Evolutionary conservation across 257 asterid genomes (phyloP), one percentile per base, ranked within the genome.

Genomic region (Voacanga thouarsii): DNA sequence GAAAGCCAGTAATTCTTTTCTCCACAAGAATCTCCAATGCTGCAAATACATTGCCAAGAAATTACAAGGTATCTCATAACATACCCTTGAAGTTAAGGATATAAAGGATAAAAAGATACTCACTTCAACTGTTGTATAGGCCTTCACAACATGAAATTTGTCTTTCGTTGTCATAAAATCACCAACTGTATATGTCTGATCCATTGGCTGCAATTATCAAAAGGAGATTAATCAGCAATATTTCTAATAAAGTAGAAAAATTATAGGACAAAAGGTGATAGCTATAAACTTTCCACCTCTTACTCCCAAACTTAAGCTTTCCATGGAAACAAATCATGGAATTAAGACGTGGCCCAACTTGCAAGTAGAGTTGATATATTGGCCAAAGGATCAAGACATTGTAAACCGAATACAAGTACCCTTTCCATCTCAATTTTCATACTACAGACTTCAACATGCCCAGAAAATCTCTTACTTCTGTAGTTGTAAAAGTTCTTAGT

Each of bases 1-100:
- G 99, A 82, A 92, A 92, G 44, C 97, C 99, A 44, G 99, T 91
- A 68, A 92, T 83, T 87, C 97, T 85, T 82, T 92, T 92, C 79
- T 90, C 92, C 71, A 91, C 96, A 80, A 92, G 96, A 80, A 80
- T 79, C 82, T 92, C 92, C 80, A 94, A 80, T 44, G 99, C 99
- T 94, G 90, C 77, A 76, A 72, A 82, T 51, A 67, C 57, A 82
- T 64, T 75, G 37, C 47, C 30, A 57, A 80, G 76, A 33, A 71
- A 69, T 61, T n/a, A 57, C 67, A 51, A 60, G 65, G 69, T 65
- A 65, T 64, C 39, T 61, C 50, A 68, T 79, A 72, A 15, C 68
- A 57, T 9, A 61, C 37, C n/a, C n/a, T 51, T 50, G 71, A 39
- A 50, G 26, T 3, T 51, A 82, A 69, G 77, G 5, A 72, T 72